Evolutionary conservation across 164 flowering plant species (phyloP).

Genomic region (Aristolochia fimbriata): DNA sequence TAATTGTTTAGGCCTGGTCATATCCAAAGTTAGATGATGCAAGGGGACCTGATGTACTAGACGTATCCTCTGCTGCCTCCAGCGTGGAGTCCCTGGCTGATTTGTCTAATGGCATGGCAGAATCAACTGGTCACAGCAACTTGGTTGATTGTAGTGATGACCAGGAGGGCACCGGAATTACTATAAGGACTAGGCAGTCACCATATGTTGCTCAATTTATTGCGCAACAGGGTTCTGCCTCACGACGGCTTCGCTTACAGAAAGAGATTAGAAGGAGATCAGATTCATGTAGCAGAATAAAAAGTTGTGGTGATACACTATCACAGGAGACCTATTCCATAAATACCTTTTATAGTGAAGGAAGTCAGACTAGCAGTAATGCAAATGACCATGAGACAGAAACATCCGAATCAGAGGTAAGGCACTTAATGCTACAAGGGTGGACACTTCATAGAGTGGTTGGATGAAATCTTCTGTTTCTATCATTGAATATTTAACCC

Average conservation of each 20-base stretch:
- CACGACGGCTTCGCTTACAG: slow-evolving; percentile 45
- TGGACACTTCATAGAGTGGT: too few relatives aligned
- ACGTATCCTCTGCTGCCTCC: slow-evolving; percentile 9
- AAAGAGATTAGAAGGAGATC: slow-evolving; percentile 6
- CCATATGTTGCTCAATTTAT: not conserved
- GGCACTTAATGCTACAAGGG: too few relatives aligned
- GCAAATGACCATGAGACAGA: slow-evolving; percentile 1
- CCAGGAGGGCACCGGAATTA: slow-evolving; percentile 24
- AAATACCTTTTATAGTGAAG: not conserved
- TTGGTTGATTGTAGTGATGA: not conserved
- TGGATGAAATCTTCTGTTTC: too few relatives aligned
- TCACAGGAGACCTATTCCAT: slow-evolving; percentile 4
- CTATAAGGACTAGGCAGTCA: slow-evolving; percentile 21
- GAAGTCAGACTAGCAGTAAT: slow-evolving; percentile 2
- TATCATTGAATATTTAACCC: too few relatives aligned
- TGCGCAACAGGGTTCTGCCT: slow-evolving; percentile 37
- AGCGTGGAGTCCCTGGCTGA: slow-evolving; percentile 3
- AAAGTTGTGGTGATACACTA: too few relatives aligned
- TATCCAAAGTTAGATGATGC: too few relatives aligned
- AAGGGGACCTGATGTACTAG: not conserved
- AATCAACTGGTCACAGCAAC: slow-evolving; percentile 7
- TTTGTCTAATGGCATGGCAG: slow-evolving; percentile 1
- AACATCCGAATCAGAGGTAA: slow-evolving; percentile 18
- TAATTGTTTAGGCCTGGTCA: too few relatives aligned
- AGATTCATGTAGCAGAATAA: too few relatives aligned